These are phyloP conservation scores for Apiospora saccharicola DNA, from an alignment of 2,329 filamentous ascomycete genomes.

Conservation along the genomic window DNA sequence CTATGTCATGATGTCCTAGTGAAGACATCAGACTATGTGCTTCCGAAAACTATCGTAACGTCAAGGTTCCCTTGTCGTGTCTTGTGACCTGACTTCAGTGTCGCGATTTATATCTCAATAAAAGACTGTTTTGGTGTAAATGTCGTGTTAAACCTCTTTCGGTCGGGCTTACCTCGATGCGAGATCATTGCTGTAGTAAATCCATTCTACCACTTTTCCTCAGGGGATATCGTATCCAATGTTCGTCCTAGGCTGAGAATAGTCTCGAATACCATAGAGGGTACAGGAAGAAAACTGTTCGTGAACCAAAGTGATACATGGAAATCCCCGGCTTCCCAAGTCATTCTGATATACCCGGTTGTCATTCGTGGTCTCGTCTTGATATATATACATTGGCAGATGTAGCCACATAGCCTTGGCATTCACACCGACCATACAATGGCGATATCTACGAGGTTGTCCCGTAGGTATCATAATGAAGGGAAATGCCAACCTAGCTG, in stretches of 20 bases:
- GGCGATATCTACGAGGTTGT: not conserved
- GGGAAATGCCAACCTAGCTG: not conserved
- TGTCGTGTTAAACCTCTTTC: not conserved
- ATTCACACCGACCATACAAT: not conserved
- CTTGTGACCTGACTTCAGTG: no score
- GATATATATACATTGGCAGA: not conserved
- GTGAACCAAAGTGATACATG: not conserved
- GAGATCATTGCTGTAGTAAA: not conserved
- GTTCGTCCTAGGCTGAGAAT: not conserved
- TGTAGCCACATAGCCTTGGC: not conserved
- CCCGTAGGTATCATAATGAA: not conserved
- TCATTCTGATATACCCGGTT: not conserved
- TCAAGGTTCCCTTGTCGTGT: no score
- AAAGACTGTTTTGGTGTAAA: not conserved
- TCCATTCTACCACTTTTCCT: not conserved
- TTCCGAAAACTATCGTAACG: not conserved
- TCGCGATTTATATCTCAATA: not conserved
- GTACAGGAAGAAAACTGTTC: not conserved
- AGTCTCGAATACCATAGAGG: not conserved
- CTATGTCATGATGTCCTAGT: not conserved
- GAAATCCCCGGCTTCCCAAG: not conserved
- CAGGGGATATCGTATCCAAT: not conserved
- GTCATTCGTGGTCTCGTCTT: not conserved
- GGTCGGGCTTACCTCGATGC: not conserved
- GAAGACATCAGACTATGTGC: not conserved